Percentiles rank a stretch among this genome's conserved stretches.
These are phyloP conservation scores for Kondoa subrosea DNA, from an alignment of 768 basidiomycete species.

Conservation along the genomic window DNA sequence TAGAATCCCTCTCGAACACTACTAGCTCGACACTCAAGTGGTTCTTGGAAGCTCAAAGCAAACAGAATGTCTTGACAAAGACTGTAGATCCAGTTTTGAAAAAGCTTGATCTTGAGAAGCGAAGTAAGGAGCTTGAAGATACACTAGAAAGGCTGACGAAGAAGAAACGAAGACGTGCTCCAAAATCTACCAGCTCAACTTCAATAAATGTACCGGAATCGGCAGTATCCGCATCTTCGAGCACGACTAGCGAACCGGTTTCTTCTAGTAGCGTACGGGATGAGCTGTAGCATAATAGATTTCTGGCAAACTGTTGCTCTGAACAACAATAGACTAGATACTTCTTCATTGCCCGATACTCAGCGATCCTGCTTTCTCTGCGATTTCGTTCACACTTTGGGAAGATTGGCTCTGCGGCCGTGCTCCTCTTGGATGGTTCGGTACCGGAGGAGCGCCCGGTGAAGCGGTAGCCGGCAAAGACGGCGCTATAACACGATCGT, in stretches of 20 bases:
- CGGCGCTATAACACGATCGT: not conserved
- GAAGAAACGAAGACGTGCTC: not conserved
- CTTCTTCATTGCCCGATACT: not conserved
- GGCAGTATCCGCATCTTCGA: not conserved
- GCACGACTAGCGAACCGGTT: not conserved
- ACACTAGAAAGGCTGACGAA: conserved; percentile 14
- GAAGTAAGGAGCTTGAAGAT: conserved; percentile 36
- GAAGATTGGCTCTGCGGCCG: not conserved
- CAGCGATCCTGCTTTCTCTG: not conserved
- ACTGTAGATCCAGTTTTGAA: conserved; percentile 74
- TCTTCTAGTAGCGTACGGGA: not conserved
- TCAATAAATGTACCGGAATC: not conserved
- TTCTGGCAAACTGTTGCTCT: not conserved
- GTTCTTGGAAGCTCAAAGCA: conserved; percentile 64
- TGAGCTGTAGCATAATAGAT: not conserved
- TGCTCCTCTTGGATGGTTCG: not conserved
- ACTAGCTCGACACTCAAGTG: conserved; percentile 66
- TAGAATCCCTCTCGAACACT: conserved; percentile 57
- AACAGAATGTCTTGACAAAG: conserved; percentile 55
- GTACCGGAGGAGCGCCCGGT: too few species aligned
- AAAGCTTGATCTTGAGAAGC: conserved; percentile 66
- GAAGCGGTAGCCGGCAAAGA: not conserved
- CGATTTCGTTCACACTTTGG: not conserved
- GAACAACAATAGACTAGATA: not conserved
- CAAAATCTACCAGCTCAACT: not conserved